A percentile compares a stretch with the other conserved stretches of the same genome.
Evolutionary conservation across 2,329 filamentous ascomycete genomes (phyloP).

Genomic region (Diaporthe citriasiana): DNA sequence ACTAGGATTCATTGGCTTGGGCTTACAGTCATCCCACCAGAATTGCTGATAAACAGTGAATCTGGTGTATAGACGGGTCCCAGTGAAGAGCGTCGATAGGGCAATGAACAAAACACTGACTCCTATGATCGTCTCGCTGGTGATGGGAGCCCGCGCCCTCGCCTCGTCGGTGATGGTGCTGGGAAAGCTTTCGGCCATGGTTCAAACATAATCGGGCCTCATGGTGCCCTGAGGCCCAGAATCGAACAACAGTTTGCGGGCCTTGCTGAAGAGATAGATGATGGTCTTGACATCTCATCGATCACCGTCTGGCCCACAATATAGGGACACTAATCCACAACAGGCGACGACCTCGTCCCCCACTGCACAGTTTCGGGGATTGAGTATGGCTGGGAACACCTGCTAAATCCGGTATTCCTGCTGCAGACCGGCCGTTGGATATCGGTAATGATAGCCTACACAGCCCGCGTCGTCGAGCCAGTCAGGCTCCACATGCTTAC

Average conservation of each 20-base stretch:
- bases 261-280: neutral
- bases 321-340: conserved; percentile 5
- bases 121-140: conserved; percentile 3
- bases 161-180: conserved; percentile 21
- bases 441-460: neutral
- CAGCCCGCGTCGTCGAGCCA: too few species aligned
- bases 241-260: neutral
- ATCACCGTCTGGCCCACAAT: neutral
- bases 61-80: conserved; percentile 44
- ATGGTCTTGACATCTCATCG: neutral
- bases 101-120: conserved; percentile 5
- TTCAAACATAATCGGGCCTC: neutral
- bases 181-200: conserved; percentile 11
- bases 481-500: neutral
- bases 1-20: neutral
- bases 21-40: conserved; percentile 49
- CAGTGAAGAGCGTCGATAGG: conserved; percentile 34
- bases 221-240: conserved; percentile 3
- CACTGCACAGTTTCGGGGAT: neutral
- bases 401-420: neutral
- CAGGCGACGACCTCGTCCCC: neutral
- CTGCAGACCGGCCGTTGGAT: neutral
- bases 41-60: conserved; percentile 45
- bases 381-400: neutral
- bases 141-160: conserved; percentile 25